phyloP scores from a whole-genome alignment of 164 flowering plant genomes.

The Cinnamomum chago region DNA sequence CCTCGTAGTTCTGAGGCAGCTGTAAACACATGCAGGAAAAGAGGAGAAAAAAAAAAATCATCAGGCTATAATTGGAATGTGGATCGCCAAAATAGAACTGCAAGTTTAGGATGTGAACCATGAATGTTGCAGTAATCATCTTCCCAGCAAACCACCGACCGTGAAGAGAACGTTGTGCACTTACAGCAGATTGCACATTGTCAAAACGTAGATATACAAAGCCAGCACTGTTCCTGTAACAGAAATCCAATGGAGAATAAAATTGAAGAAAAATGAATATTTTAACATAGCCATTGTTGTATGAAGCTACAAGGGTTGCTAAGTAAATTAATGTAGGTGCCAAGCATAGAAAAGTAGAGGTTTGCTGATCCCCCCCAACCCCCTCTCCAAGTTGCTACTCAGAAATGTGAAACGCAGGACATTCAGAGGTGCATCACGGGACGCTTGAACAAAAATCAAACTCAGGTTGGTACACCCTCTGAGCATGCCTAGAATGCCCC shows the following conservation, averaged over 20 bases:
- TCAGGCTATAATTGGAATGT: neutral
- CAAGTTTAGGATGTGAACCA: conserved; percentile 38
- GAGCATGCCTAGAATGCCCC: too few relatives aligned
- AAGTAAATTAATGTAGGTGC: too few relatives aligned
- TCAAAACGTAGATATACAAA: conserved; percentile 76
- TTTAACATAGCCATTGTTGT: neutral
- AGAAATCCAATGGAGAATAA: neutral
- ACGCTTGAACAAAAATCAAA: too few relatives aligned
- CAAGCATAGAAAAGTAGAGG: too few relatives aligned
- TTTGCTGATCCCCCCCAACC: too few relatives aligned
- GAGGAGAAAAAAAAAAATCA: neutral
- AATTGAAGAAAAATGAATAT: neutral
- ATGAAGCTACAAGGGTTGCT: too few relatives aligned
- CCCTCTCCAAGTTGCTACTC: too few relatives aligned
- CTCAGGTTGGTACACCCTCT: too few relatives aligned
- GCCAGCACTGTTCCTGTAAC: conserved; percentile 70
- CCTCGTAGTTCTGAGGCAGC: conserved; percentile 60
- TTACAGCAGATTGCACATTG: conserved; percentile 42
- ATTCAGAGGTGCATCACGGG: too few relatives aligned
- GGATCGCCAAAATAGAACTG: neutral
- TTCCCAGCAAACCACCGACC: conserved; percentile 98
- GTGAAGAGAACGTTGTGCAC: conserved; percentile 75
- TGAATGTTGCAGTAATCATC: conserved; percentile 86
- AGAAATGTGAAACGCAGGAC: too few relatives aligned
- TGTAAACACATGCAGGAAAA: conserved; percentile 22